Evolutionary conservation across 1,284 basidiomycete species (phyloP).

Genomic region (Ustilago loliicola): DNA sequence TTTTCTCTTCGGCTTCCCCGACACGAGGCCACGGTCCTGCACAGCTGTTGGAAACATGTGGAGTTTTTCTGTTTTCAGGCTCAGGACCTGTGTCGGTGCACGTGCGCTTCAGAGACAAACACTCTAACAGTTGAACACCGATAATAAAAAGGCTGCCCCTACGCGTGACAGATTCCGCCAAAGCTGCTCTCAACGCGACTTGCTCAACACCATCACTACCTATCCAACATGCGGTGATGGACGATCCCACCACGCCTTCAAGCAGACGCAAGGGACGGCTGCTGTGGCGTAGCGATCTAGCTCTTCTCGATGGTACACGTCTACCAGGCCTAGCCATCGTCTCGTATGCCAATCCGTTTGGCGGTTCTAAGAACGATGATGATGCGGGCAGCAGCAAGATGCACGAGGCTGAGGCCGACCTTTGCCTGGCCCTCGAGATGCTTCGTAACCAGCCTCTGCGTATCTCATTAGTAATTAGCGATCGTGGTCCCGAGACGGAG

Average conservation of each 20-base stretch:
- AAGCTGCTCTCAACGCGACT: background rate
- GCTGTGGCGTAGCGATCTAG: constrained; percentile 64
- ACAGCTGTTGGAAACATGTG: background rate
- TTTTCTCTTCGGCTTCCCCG: background rate
- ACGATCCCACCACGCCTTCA: constrained; percentile 7
- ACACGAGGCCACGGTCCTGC: background rate
- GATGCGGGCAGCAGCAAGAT: background rate
- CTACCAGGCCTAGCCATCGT: constrained; percentile 64
- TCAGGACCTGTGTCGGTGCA: background rate
- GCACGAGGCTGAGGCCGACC: constrained; percentile 53
- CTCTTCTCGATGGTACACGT: constrained; percentile 61
- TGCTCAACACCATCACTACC: constrained; percentile 4
- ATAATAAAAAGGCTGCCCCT: background rate
- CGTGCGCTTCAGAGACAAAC: background rate
- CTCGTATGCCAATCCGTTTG: constrained; percentile 60
- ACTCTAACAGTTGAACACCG: background rate
- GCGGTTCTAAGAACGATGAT: constrained; percentile 9
- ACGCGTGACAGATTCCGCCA: background rate
- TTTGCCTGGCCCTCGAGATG: constrained; percentile 67
- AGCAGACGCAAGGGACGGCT: constrained; percentile 47
- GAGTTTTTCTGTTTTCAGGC: background rate
- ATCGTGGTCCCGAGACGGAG: background rate
- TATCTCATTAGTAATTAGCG: constrained; percentile 25
- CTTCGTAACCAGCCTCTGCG: constrained; percentile 62
- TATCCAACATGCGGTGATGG: constrained; percentile 8